Base-by-base conservation (phyloP, 108 stramenopile genomes). In the Nitzschia palea region DNA sequence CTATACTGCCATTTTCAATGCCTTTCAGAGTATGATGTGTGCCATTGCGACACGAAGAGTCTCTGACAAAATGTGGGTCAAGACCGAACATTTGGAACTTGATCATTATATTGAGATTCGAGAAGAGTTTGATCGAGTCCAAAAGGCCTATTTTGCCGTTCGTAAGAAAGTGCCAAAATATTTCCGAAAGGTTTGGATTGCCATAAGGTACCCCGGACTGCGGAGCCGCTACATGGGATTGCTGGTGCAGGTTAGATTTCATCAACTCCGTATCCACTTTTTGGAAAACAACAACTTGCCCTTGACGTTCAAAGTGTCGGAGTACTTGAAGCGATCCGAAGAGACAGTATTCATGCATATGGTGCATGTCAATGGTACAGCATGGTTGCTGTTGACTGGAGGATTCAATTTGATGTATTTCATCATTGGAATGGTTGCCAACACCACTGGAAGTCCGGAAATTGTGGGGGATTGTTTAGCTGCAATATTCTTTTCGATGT, bases 61-160 rank as follows among this genome's bases (percentile, higher is more conserved):
- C 35, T 83, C 88, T 0, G 61, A 87, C 34, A 69, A 70, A 32
- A 51, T 82, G 25, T 95, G 94, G 94, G 81, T 89, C 0, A 62
- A 80, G 50, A 89, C 87, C 8, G 94, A 95, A 77, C 74, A 84
- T 52, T 65, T 92, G 30, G 94, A 95, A 59, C 73, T 91, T 6
- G 81, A 86, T 68, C 91, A 95, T 55, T 95, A 95, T 66, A 88
- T 95, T 36, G 94, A 88, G 48, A 86, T 95, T 48, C 74, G 94
- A 45, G 85, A 90, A 70, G 91, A 92, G 54, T 95, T 91, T 67
- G 90, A 91, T 34, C 75, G 82, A 17, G 66, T 90, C 3, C 69
- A 35, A 6, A n/a, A 35, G 6, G 25, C 42, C 20, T 54, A 64
- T 27, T n/a, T 40, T 25, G 22, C 23, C 35, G 47, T 48, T 12